Percentiles rank a stretch among this genome's conserved stretches.
Conservation (phyloP, 31 red algal species). For the Odonthalia washingtoniensis region DNA sequence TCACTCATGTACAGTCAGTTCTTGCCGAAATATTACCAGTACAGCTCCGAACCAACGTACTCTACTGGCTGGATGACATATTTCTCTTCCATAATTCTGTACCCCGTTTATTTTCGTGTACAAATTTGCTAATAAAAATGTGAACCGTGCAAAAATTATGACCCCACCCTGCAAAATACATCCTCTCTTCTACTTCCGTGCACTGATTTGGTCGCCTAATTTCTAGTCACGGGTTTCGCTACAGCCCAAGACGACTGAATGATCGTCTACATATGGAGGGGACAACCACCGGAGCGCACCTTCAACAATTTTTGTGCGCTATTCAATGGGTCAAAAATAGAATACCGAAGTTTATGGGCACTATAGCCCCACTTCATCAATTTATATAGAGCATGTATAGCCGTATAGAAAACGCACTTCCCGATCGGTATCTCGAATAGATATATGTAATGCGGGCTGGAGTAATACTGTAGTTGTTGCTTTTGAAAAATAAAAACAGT, state of each 20-base stretch:
- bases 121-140: not conserved
- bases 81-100: not conserved
- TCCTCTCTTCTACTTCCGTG: not conserved
- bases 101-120: not conserved
- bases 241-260: not conserved
- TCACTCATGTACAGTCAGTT: conserved; percentile 18
- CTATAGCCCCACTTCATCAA: not conserved
- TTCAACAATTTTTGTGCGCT: conserved; percentile 45
- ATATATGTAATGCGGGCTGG: not conserved
- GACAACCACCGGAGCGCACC: conserved; percentile 2
- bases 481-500: conserved; percentile 3
- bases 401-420: not conserved
- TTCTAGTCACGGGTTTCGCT: not conserved
- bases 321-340: conserved; percentile 14
- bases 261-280: not conserved
- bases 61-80: no score
- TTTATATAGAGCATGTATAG: not conserved
- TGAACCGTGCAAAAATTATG: no score
- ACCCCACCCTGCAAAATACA: not conserved
- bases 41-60: no score
- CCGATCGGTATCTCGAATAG: not conserved
- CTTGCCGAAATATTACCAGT: not conserved
- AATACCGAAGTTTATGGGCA: conserved; percentile 4
- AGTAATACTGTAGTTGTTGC: not conserved
- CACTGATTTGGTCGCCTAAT: conserved; percentile 12